A percentile compares a stretch with the other conserved stretches of the same genome.
Conservation (phyloP, 495 filamentous ascomycete species). For the Penicillium salamii region DNA sequence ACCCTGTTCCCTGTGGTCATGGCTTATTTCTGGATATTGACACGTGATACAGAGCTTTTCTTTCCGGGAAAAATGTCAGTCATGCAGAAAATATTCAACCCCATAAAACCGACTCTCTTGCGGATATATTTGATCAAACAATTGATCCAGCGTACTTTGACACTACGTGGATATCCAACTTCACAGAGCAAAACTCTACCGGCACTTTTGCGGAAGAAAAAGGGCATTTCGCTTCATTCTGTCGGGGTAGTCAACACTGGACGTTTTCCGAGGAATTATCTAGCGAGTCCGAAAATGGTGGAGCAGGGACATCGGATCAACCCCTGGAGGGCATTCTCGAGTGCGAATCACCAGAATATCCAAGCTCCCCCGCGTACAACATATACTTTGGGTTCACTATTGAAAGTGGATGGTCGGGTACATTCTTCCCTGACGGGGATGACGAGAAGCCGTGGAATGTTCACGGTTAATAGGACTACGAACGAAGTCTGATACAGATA, state of each 20-base stretch:
- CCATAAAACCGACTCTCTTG: neutral
- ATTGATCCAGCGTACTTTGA: conserved; percentile 4
- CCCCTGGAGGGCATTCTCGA: neutral
- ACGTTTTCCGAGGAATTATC: neutral
- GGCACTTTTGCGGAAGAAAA: neutral
- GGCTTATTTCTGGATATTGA: too few relatives aligned
- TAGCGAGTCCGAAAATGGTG: neutral
- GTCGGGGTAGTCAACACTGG: neutral
- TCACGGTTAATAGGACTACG: too few relatives aligned
- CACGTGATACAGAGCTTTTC: too few relatives aligned
- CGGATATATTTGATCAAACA: neutral
- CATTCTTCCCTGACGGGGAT: conserved; percentile 8
- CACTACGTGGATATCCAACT: neutral
- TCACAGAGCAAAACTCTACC: neutral
- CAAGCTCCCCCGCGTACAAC: neutral
- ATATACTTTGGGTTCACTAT: conserved; percentile 8
- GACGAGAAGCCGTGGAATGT: neutral
- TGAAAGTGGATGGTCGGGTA: conserved; percentile 17
- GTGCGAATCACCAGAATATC: neutral
- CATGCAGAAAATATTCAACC: neutral
- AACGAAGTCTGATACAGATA: too few relatives aligned
- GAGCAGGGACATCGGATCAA: neutral
- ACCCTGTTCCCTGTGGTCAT: too few relatives aligned
- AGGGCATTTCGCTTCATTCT: neutral
- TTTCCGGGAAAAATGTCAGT: too few relatives aligned